A percentile compares a stretch with the other conserved stretches of the same genome.
Evolutionary conservation across 2,329 filamentous ascomycete species (phyloP).

Genomic region (Botrytis medusae): DNA sequence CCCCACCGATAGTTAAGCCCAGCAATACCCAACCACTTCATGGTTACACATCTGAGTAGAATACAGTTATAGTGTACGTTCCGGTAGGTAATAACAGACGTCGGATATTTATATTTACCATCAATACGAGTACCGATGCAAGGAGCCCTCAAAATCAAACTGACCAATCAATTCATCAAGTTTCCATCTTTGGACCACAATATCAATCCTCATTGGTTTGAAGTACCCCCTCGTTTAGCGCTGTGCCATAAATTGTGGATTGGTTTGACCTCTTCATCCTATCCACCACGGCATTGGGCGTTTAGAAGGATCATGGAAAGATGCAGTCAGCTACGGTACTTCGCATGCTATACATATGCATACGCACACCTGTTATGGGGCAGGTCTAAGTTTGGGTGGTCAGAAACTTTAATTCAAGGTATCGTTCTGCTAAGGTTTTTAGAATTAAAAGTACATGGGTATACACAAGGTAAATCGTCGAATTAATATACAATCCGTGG

Average conservation of each 20-base stretch:
- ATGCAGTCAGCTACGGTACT: background rate
- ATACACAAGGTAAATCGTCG: background rate
- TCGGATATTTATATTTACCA: background rate
- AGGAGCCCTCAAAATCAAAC: background rate
- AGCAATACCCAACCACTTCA: background rate
- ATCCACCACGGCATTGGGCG: constrained; percentile 2
- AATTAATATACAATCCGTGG: background rate
- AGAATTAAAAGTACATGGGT: background rate
- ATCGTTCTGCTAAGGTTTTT: background rate
- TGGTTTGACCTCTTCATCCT: background rate
- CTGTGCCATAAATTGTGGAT: background rate
- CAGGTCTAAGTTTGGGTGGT: background rate
- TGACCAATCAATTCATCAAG: background rate
- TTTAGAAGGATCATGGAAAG: background rate
- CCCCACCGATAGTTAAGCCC: background rate
- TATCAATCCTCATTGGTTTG: background rate
- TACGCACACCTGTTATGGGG: background rate
- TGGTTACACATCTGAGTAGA: background rate
- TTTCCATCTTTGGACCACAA: background rate
- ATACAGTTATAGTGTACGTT: background rate
- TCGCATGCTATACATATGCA: background rate
- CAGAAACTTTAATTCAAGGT: background rate
- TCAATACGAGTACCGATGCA: background rate
- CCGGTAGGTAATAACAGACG: background rate
- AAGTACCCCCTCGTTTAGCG: background rate